Conservation (phyloP, 176 grass and related monocot genomes). For the Juncus inflexus region DNA sequence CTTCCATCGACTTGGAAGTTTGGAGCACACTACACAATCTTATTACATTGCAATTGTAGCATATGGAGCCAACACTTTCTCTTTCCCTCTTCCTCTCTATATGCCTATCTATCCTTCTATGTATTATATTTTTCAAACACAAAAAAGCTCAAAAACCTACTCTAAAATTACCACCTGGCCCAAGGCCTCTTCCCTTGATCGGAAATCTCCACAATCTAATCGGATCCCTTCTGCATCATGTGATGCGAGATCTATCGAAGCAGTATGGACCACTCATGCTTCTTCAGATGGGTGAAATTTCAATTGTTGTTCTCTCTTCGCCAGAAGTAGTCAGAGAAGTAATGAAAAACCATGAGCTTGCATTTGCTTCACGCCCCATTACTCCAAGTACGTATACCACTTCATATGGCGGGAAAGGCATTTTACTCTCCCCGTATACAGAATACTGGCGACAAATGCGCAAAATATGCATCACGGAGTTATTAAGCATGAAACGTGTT, state of each 20-base stretch:
- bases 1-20: too few species aligned
- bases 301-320: slow-evolving; percentile 25
- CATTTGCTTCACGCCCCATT: slow-evolving; percentile 23
- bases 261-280: slow-evolving; percentile 15
- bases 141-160: background rate
- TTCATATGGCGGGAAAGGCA: background rate
- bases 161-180: slow-evolving; percentile 10
- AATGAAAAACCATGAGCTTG: slow-evolving; percentile 24
- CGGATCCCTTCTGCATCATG: background rate
- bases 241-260: slow-evolving; percentile 6
- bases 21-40: too few species aligned
- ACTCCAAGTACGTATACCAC: background rate
- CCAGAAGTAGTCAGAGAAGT: slow-evolving; percentile 14
- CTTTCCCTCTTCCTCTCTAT: background rate
- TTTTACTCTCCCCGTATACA: slow-evolving; percentile 28
- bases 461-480: too few species aligned
- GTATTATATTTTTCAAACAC: slow-evolving; percentile 14
- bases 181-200: slow-evolving; percentile 19
- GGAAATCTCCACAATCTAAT: slow-evolving; percentile 28
- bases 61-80: too few species aligned
- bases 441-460: slow-evolving; percentile 26
- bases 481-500: too few species aligned
- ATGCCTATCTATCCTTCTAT: background rate
- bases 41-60: too few species aligned
- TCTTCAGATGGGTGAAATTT: slow-evolving; percentile 27